Evolutionary conservation across 768 basidiomycete species (phyloP).

Genomic region (Termitomyces sp.): DNA sequence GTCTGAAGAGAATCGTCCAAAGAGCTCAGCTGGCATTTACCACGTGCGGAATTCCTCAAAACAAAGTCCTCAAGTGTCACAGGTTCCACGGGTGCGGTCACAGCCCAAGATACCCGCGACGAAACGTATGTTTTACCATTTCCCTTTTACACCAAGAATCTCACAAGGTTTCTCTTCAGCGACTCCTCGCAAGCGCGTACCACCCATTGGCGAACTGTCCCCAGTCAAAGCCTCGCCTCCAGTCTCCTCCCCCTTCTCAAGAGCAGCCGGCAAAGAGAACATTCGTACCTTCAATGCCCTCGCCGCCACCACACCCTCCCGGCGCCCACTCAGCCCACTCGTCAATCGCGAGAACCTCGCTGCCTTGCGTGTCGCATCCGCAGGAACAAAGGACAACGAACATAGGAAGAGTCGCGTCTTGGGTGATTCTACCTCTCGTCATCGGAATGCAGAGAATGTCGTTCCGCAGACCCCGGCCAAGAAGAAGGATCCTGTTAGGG

Average conservation of each 20-base stretch:
- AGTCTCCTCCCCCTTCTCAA: slow-evolving; percentile 30
- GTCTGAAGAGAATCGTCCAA: slow-evolving; percentile 20
- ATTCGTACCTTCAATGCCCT: slow-evolving; percentile 22
- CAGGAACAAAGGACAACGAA: slow-evolving; percentile 13
- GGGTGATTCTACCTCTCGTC: slow-evolving; percentile 31
- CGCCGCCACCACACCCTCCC: slow-evolving; percentile 16
- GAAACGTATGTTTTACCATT: slow-evolving; percentile 26
- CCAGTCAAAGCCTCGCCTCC: slow-evolving; percentile 53
- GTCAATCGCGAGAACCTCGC: slow-evolving; percentile 21
- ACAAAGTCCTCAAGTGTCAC: slow-evolving; percentile 6
- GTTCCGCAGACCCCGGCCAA: background rate
- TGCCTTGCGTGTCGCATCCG: slow-evolving; percentile 1
- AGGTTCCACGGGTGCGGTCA: slow-evolving; percentile 30
- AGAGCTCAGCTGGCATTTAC: slow-evolving; percentile 27
- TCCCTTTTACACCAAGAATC: background rate
- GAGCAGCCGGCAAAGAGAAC: slow-evolving; percentile 35
- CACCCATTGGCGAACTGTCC: slow-evolving; percentile 33
- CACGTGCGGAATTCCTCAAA: slow-evolving; percentile 5
- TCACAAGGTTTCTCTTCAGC: slow-evolving; percentile 13
- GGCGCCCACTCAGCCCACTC: slow-evolving; percentile 27
- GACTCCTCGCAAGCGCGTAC: slow-evolving; percentile 32
- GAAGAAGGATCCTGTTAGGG: slow-evolving; percentile 43
- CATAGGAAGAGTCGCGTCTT: slow-evolving; percentile 25
- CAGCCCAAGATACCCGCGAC: slow-evolving; percentile 35
- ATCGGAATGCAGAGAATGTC: slow-evolving; percentile 17